A percentile compares a stretch with the other conserved stretches of the same genome.
Evolutionary conservation across 192 early-diverging fungal genomes (phyloP).

Genomic region (Glomus cerebriforme): DNA sequence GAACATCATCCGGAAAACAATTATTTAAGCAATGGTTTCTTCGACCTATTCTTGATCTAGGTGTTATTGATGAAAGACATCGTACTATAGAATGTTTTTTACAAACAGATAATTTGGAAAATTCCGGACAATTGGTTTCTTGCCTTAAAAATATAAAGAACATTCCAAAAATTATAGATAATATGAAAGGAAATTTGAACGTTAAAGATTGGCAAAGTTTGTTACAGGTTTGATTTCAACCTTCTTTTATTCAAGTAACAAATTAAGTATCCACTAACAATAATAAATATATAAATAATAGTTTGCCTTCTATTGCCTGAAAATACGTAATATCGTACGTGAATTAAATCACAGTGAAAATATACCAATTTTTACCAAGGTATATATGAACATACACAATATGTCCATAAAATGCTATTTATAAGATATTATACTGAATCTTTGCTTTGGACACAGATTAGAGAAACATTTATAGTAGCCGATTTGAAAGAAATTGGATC

Average conservation of each 20-base stretch:
- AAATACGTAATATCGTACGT: conserved; percentile 43
- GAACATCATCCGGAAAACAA: conserved; percentile 56
- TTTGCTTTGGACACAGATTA: conserved; percentile 28
- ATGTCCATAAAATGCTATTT: not conserved
- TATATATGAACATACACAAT: conserved; percentile 26
- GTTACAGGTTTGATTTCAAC: conserved; percentile 50
- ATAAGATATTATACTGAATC: not conserved
- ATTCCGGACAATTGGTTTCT: conserved; percentile 43
- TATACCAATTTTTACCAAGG: conserved; percentile 34
- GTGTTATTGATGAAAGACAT: conserved; percentile 55
- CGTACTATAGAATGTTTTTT: conserved; percentile 57
- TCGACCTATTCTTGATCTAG: conserved; percentile 55
- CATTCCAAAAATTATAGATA: conserved; percentile 44
- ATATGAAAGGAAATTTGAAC: conserved; percentile 50
- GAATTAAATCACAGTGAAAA: conserved; percentile 25
- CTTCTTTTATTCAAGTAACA: not conserved
- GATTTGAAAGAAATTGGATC: conserved; percentile 55
- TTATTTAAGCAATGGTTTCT: conserved; percentile 71
- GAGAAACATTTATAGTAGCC: conserved; percentile 34
- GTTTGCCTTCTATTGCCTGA: conserved; percentile 62
- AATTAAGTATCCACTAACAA: not conserved
- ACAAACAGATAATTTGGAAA: conserved; percentile 42
- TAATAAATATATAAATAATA: conserved; percentile 32
- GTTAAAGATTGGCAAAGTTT: conserved; percentile 63
- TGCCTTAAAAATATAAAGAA: conserved; percentile 55